Base-by-base conservation (phyloP, 352 stramenopile species). In the Phytopythium litorale region DNA sequence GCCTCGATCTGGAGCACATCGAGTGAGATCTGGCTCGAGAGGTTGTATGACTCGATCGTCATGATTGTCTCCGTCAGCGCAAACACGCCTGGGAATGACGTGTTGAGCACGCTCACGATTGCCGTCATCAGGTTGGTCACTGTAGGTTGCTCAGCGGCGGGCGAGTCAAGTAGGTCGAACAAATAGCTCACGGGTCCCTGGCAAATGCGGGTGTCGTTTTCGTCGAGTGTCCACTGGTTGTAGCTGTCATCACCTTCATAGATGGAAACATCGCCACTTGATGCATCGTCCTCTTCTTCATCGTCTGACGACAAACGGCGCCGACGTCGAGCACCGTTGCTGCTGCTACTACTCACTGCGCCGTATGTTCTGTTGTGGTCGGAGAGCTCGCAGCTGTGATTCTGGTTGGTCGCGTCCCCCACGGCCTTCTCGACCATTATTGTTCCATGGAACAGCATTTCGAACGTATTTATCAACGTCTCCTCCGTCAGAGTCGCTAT, bases 361-460 rank as follows among this genome's bases (percentile, higher is more conserved):
- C 28, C 28, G 28, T 32, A 32, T 32, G 28, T 5, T 32, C 28
- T 32, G 28, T 35, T 68, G 23, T 60, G 37, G 43, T 85, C 76
- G 8, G 71, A 79, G 23, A 71, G 51, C 18, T 63, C 68, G 56
- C 76, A 85, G 28, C 64, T 64, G 56, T 85, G 72, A 18, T 70
- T 68, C 16, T 67, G 50, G 21, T 63, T 64, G 25, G 58, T 62
- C 0, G 68, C 63, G 37, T 85, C 75, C 9, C 62, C 68, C 6
- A 78, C 70, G 2, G 70, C 65, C 16, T 68, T 62, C 33, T 86
- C 76, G 25, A 81, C 25, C 61, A 78, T 70, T 25, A 75, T 58
- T 21, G 69, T 76, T 12, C 67, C 76, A 21, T 79, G 74, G 3
- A 86, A 51, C 32, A 79, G 63, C 21, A 83, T 67, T 30, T 74